A percentile compares a stretch with the other conserved stretches of the same genome.
Evolutionary conservation across 2,329 filamentous ascomycete species (phyloP).

Genomic region (Diaporthe amygdali): DNA sequence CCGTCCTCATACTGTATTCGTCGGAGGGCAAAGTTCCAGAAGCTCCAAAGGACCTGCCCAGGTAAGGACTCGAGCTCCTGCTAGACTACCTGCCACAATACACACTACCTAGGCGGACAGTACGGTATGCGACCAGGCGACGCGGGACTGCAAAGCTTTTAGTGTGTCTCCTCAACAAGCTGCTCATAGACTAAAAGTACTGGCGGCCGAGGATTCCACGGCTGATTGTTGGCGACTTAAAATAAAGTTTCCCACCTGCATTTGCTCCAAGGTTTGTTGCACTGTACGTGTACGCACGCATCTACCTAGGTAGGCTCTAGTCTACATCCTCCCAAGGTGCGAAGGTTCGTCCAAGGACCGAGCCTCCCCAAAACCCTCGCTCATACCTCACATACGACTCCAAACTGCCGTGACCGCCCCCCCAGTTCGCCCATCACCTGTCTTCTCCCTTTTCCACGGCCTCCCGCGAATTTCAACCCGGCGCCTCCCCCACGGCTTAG

Average conservation of each 20-base stretch:
- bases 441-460: neutral
- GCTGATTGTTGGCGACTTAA: neutral
- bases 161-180: neutral
- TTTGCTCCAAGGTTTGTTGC: neutral
- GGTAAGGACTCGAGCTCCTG: neutral
- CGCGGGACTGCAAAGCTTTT: neutral
- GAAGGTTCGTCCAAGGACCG: neutral
- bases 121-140: neutral
- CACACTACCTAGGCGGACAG: neutral
- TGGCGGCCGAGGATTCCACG: neutral
- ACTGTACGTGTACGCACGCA: slow-evolving; percentile 6
- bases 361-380: slow-evolving; percentile 5
- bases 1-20: neutral
- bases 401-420: slow-evolving; percentile 3
- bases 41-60: neutral
- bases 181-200: neutral
- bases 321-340: neutral
- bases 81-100: neutral
- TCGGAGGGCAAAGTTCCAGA: neutral
- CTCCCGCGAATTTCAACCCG: neutral
- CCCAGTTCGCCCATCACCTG: neutral
- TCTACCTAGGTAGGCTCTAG: no score
- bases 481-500: neutral
- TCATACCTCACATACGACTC: neutral
- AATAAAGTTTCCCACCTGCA: slow-evolving; percentile 15